phyloP scores from a whole-genome alignment of 1,284 basidiomycete species.

The Fistulina hepatica region DNA sequence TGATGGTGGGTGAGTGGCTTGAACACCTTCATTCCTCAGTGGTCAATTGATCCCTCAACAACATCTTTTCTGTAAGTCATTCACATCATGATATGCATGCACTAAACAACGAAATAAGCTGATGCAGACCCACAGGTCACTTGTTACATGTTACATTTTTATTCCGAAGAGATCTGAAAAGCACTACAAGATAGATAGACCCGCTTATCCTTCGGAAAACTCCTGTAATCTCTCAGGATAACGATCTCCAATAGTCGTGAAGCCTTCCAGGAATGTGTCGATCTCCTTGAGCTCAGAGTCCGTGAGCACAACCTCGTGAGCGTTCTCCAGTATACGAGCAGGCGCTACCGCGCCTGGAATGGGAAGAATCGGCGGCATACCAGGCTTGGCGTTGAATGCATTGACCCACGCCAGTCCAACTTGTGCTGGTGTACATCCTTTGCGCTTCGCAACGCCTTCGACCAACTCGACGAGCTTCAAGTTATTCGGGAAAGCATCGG shows the following conservation, averaged over 20 bases:
- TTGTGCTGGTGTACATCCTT: conserved; percentile 43
- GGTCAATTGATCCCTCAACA: too few species aligned
- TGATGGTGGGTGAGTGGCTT: too few species aligned
- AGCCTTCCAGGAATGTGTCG: not conserved
- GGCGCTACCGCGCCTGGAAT: conserved; percentile 37
- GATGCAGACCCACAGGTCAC: too few species aligned
- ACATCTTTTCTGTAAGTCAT: too few species aligned
- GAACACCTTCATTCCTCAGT: too few species aligned
- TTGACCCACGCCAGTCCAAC: conserved; percentile 53
- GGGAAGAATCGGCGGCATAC: conserved; percentile 39
- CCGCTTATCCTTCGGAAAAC: too few species aligned
- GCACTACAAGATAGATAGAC: too few species aligned
- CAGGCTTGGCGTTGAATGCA: conserved; percentile 35
- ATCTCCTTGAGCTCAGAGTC: not conserved
- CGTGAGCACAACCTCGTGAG: not conserved
- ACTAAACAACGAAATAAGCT: too few species aligned
- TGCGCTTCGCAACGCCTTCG: conserved; percentile 34
- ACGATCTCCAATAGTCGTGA: not conserved
- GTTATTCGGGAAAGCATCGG: conserved; percentile 41
- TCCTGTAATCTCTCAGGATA: conserved; percentile 13
- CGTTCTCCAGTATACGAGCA: conserved; percentile 11
- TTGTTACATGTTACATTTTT: too few species aligned
- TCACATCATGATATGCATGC: too few species aligned
- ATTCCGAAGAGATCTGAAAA: too few species aligned
- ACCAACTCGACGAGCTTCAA: conserved; percentile 40